phyloP scores from a whole-genome alignment of 164 flowering plant genomes.

The Piper betle region DNA sequence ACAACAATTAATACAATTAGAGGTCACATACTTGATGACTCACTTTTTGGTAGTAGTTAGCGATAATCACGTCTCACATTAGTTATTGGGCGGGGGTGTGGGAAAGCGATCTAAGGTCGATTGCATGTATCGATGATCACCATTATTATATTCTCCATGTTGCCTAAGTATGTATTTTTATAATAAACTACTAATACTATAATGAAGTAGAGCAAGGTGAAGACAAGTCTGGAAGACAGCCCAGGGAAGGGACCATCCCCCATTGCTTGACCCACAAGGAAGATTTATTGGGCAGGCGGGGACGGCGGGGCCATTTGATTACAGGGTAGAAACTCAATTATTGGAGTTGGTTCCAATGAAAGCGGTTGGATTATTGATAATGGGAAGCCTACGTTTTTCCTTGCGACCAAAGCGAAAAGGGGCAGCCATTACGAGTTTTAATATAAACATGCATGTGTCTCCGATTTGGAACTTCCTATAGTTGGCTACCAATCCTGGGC shows the following conservation, averaged over 20 bases:
- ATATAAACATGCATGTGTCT: too few species aligned
- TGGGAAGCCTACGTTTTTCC: neutral
- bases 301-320: neutral
- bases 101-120: too few species aligned
- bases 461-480: too few species aligned
- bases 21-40: slow-evolving; percentile 34
- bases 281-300: neutral
- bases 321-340: neutral
- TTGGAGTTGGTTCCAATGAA: neutral
- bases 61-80: slow-evolving; percentile 5
- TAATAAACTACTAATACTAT: too few species aligned
- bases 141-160: too few species aligned
- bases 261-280: neutral
- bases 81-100: too few species aligned
- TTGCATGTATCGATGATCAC: too few species aligned
- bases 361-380: neutral
- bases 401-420: neutral
- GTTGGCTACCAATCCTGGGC: too few species aligned
- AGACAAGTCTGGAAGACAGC: neutral
- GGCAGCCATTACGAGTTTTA: neutral
- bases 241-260: neutral
- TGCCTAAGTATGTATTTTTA: too few species aligned
- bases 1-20: slow-evolving; percentile 18
- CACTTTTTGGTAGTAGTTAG: slow-evolving; percentile 36
- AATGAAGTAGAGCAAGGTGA: neutral